Evolutionary conservation across 352 stramenopile genomes (phyloP), one percentile per base, ranked within the genome.

Genomic region (Phytophthora pinifolia): DNA sequence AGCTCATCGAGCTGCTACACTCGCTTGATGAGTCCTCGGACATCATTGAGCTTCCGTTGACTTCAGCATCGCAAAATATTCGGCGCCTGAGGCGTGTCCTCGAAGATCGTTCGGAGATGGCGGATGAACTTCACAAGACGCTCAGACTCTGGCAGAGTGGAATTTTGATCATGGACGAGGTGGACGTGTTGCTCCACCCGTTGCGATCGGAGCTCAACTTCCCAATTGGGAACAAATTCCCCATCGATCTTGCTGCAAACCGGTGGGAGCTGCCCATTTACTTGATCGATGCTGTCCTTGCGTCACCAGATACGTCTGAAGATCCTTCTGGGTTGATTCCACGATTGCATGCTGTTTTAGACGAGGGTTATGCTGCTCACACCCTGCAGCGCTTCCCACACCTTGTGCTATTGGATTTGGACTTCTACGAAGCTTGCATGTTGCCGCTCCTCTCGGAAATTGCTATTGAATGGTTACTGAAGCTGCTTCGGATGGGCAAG

Each of bases 311-410:
- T n/a, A 43, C 36, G 0, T 36, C 47, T n/a, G 53, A 35, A 12
- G 38, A 71, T 5, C 9, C 44, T 27, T 59, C 52, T 9, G 56
- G 46, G 18, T 41, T 80, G 29, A 64, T 82, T 14, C 46, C 56
- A 51, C 82, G 71, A 27, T 88, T 98, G n/a, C 84, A 98, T 30
- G 69, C 89, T 12, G 88, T 94, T 2, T 72, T 99, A 35, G 72
- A 88, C 33, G 77, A 97, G 27, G 97, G 97, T 6, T 98, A 98
- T 47, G 57, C 67, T 34, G 72, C 77, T 32, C 97, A 99, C 52
- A 88, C 95, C 12, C 72, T 99, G 14, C 97, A 99, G 66, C 83
- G 93, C 43, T 99, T 97, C 49, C 97, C 97, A 10, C 97, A 99
- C 70, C 71, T 99, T 46, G 96, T 99, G 35, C 67, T 99, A 12